Base-by-base conservation (phyloP, 2,329 filamentous ascomycete species). In the Metarhizium sp. region DNA sequence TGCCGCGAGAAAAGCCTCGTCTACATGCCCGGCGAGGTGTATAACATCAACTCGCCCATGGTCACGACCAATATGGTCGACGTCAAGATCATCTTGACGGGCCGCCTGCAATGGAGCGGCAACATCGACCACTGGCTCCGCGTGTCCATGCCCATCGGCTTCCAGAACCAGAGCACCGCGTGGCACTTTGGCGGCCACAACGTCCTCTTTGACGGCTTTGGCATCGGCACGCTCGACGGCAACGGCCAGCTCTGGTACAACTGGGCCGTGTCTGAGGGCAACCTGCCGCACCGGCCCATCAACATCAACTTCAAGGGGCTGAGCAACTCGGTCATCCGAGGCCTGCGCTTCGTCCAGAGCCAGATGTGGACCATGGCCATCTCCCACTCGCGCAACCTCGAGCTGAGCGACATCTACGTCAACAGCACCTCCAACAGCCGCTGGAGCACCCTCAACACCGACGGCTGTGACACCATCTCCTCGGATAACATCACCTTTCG, bases 311-410 rank as follows among this genome's bases (percentile, higher is more conserved):
- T 67, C 51, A 59, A 68, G 18, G 67, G 70, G 3, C 69, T 78
- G 3, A 75, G 66, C 5, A 75, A 82, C 61, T 76, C 75, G 0
- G 63, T 75, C 3, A 68, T 83, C 13, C 66, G 69, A 42, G 73
- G 77, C 3, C 57, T 83, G 16, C 69, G 70, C 2, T 82, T 81
- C 58, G 66, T 84, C 7, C 75, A 80, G 57, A 79, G 75, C 57
- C 80, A 84, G 66, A 84, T 84, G 80, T 84, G 81, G 75, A 78
- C 77, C 0, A 77, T 82, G 72, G 76, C 76, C 1, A 72, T 81
- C 34, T 77, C 77, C 10, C 67, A 77, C 62, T 77, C 75, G 3
- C 58, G 73, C 6, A 66, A 77, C 51, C 66, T 78, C 2, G 65
- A 77, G 0, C 67, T 82, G 6, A 69, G 77, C 51, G 71, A 78